Conservation (phyloP, 176 grass and related monocot species). For the Carex scoparia region DNA sequence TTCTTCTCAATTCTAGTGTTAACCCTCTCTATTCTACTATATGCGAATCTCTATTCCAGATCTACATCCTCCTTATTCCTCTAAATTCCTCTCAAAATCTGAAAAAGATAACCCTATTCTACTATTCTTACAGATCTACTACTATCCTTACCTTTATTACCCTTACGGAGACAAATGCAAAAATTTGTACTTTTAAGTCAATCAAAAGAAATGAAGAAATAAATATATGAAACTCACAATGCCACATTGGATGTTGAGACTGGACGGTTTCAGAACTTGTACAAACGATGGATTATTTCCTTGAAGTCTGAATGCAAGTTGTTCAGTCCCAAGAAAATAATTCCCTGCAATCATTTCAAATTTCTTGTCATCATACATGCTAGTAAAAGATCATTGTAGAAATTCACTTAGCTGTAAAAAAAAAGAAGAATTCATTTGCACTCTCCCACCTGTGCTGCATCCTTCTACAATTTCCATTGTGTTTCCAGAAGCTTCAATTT, state of each 20-base stretch:
- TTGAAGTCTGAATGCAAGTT: neutral
- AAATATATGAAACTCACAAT: constrained; percentile 1
- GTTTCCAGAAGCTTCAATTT: constrained; percentile 22
- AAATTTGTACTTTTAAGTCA: neutral
- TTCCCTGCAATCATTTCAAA: neutral
- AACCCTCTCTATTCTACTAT: no score
- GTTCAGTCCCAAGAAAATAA: neutral
- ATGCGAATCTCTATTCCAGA: no score
- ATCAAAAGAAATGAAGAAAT: neutral
- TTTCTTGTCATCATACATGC: neutral
- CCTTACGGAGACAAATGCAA: neutral
- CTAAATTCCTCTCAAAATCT: no score
- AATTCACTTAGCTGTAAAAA: neutral
- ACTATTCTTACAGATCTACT: no score
- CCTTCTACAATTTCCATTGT: neutral
- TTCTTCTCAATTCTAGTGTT: no score
- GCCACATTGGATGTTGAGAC: constrained; percentile 17
- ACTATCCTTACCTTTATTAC: neutral
- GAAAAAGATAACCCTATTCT: no score
- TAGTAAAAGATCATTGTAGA: neutral
- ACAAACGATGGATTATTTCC: constrained; percentile 37
- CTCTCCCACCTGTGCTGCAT: neutral
- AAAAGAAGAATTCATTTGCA: neutral
- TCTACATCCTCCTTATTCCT: no score
- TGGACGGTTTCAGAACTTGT: constrained; percentile 25